These are phyloP conservation scores for Berkeleyomyces basicola DNA, from an alignment of 2,329 filamentous ascomycete species.

Conservation along the genomic window DNA sequence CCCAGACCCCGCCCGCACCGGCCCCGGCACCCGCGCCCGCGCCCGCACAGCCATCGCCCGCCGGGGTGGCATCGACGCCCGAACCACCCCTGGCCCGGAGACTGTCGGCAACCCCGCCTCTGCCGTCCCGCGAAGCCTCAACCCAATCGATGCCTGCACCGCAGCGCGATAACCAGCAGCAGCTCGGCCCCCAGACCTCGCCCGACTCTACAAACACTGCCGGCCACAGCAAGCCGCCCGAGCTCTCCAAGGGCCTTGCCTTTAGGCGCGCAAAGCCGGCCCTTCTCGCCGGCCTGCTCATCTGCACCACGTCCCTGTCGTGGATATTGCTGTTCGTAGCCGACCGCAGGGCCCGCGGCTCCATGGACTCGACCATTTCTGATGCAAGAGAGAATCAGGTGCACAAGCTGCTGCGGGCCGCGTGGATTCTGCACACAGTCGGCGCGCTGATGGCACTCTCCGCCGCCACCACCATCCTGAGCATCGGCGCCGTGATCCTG, in stretches of 20 bases:
- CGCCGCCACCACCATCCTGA: slow-evolving; percentile 1
- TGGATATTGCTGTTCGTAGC: slow-evolving; percentile 10
- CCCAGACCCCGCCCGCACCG: not conserved
- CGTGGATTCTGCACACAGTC: slow-evolving; percentile 12
- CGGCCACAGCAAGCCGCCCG: not conserved
- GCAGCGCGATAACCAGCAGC: not conserved
- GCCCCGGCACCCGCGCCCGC: not conserved
- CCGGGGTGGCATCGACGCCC: not conserved
- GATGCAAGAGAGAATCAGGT: not conserved
- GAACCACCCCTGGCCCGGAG: not conserved
- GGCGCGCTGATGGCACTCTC: slow-evolving; percentile 9
- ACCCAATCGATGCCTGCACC: not conserved
- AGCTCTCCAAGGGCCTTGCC: not conserved
- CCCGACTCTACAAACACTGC: not conserved
- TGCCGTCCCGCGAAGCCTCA: not conserved
- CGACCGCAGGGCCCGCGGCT: not conserved
- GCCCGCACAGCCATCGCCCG: not conserved
- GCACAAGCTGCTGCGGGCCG: slow-evolving; percentile 8
- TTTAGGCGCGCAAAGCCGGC: slow-evolving; percentile 11
- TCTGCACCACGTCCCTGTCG: slow-evolving; percentile 10
- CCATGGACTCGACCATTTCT: slow-evolving; percentile 7
- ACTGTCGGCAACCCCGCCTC: not conserved
- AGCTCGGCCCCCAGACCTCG: not conserved
- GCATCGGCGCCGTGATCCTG: slow-evolving; percentile 6
- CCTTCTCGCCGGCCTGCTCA: slow-evolving; percentile 2